Evolutionary conservation across 2,329 filamentous ascomycete genomes (phyloP).

Genomic region (Colletotrichum graminicola): DNA sequence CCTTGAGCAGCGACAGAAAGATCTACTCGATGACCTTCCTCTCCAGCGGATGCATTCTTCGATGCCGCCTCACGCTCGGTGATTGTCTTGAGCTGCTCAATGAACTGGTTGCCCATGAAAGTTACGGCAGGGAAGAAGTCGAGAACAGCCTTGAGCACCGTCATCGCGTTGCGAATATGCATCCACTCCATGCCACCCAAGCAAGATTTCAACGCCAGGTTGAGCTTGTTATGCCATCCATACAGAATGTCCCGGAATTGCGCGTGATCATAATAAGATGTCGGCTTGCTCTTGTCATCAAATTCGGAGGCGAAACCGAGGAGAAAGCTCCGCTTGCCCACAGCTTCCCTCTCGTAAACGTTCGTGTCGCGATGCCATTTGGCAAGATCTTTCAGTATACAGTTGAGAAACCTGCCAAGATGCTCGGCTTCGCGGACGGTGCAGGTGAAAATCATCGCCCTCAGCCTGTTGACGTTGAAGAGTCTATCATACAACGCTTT

Average conservation of each 20-base stretch:
- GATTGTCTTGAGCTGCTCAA: conserved; percentile 74
- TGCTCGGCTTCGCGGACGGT: conserved; percentile 93
- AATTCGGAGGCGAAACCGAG: conserved; percentile 84
- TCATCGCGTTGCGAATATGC: conserved; percentile 97
- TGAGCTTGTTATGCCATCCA: conserved; percentile 90
- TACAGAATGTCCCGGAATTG: conserved; percentile 88
- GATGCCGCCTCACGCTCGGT: conserved; percentile 69
- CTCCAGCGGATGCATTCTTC: conserved; percentile 61
- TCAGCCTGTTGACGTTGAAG: conserved; percentile 85
- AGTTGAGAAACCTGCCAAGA: conserved; percentile 89
- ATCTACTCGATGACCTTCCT: conserved; percentile 75
- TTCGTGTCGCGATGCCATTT: conserved; percentile 76
- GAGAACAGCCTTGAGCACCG: conserved; percentile 83
- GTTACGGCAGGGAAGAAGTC: conserved; percentile 90
- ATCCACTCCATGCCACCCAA: conserved; percentile 91
- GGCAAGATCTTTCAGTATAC: conserved; percentile 82
- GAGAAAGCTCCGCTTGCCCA: conserved; percentile 62
- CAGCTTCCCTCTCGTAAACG: conserved; percentile 85
- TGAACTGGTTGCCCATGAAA: conserved; percentile 81
- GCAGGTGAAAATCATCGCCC: conserved; percentile 87
- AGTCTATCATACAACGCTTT: conserved; percentile 86
- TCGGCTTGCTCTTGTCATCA: conserved; percentile 77
- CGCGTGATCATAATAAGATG: conserved; percentile 82
- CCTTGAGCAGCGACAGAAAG: conserved; percentile 80
- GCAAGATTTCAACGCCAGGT: conserved; percentile 83